Conservation (phyloP, 2,329 filamentous ascomycete species). For the Hypocreales sp. region DNA sequence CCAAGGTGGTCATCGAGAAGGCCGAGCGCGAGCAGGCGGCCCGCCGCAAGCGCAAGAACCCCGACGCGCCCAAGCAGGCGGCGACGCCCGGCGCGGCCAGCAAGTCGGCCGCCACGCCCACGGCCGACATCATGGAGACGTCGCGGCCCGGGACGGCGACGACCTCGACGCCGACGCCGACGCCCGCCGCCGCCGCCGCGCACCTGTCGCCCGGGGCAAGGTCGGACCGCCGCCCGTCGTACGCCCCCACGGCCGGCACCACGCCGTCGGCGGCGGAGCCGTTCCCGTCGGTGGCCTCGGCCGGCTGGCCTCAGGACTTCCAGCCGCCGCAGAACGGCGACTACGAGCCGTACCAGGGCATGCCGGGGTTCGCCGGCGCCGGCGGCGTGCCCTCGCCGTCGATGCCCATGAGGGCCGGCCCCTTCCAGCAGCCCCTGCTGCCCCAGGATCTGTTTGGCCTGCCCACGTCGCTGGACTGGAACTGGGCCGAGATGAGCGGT, state of each 20-base stretch:
- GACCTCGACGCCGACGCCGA: constrained; percentile 2
- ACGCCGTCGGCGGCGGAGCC: constrained; percentile 17
- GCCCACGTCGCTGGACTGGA: constrained; percentile 94
- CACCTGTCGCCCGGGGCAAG: constrained; percentile 13
- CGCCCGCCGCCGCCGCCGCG: constrained; percentile 5
- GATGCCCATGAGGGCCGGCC: constrained; percentile 8
- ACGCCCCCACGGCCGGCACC: constrained; percentile 7
- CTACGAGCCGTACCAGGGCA: constrained; percentile 27
- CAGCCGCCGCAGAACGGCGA: constrained; percentile 19
- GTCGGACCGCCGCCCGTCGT: constrained; percentile 9
- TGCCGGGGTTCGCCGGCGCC: constrained; percentile 27
- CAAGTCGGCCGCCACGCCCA: neutral
- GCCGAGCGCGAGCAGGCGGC: constrained; percentile 71
- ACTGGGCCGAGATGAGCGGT: constrained; percentile 54
- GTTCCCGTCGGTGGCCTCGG: constrained; percentile 27
- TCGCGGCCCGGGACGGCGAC: constrained; percentile 2
- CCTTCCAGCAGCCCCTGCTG: constrained; percentile 72
- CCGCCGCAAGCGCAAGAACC: constrained; percentile 71
- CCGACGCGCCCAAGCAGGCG: constrained; percentile 23
- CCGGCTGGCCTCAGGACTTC: constrained; percentile 33
- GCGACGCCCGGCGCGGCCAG: constrained; percentile 1
- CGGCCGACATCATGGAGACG: neutral
- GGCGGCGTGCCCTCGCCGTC: constrained; percentile 5
- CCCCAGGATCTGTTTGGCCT: constrained; percentile 91
- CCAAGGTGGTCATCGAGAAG: constrained; percentile 79